A percentile compares a stretch with the other conserved stretches of the same genome.
Evolutionary conservation across 352 stramenopile genomes (phyloP).

Genomic region (Phytophthora sp.): DNA sequence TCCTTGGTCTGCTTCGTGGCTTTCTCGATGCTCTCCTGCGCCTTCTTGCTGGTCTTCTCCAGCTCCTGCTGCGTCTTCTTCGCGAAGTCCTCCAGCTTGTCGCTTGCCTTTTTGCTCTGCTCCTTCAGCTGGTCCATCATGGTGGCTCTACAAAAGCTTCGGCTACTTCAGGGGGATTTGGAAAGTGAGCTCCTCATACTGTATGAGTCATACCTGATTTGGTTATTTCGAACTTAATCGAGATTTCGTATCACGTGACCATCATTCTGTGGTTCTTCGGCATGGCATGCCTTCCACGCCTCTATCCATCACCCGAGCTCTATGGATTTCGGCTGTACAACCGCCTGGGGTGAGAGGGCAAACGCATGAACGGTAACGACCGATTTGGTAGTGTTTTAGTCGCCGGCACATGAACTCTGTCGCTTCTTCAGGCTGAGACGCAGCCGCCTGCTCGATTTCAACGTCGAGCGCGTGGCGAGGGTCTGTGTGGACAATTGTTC

Average conservation of each 20-base stretch:
- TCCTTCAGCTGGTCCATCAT: conserved; percentile 58
- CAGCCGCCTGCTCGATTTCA: conserved; percentile 10
- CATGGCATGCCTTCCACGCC: background rate
- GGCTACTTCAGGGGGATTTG: conserved; percentile 16
- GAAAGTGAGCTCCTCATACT: conserved; percentile 19
- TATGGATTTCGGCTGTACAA: background rate
- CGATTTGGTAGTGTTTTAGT: no score
- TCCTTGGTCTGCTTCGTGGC: conserved; percentile 35
- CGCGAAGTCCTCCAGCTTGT: conserved; percentile 37
- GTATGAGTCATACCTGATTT: conserved; percentile 19
- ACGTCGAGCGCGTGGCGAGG: conserved; percentile 2
- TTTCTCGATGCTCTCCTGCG: conserved; percentile 33
- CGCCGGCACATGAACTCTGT: no score
- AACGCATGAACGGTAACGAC: no score
- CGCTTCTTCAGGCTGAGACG: no score
- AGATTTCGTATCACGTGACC: conserved; percentile 9
- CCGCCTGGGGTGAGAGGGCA: background rate
- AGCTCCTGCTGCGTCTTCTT: conserved; percentile 40
- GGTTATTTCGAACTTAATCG: background rate
- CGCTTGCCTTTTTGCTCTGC: conserved; percentile 47
- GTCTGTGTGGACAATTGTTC: no score
- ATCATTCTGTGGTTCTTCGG: background rate
- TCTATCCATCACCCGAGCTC: no score
- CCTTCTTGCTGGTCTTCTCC: conserved; percentile 38
- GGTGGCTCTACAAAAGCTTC: conserved; percentile 18